Base-by-base conservation (phyloP, 2,329 filamentous ascomycete species). In the Lachnellula subtilissima region DNA sequence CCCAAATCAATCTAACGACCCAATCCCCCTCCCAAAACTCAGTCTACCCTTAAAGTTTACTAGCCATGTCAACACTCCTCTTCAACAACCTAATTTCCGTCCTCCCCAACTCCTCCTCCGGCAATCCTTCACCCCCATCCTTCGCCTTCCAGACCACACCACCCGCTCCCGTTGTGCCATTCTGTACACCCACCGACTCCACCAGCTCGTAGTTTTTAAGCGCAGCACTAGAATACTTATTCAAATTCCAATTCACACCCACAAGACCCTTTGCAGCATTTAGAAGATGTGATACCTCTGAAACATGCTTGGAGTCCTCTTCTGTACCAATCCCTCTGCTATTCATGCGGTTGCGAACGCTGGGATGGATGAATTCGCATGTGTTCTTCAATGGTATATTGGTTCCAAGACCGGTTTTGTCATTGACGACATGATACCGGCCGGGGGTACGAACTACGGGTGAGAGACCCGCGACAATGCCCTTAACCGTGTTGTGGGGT, bases 371-470 rank as follows among this genome's bases (percentile, higher is more conserved):
- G 15, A 63, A 61, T 61, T 75, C 73, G 23, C 60, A 54, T 0
- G 72, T 75, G 17, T 65, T 61, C 1, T 67, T 53, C 19, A 75
- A 58, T 5, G 67, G 67, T 50, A 68, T 60, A 4, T 56, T 60
- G 0, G 67, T 70, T 42, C 67, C 66, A 28, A 63, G 57, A 52
- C 74, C 73, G 4, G 65, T 70, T 32, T 67, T 65, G 46, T 69
- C 66, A 57, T 72, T 68, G 12, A 70, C 64, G 9, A 68, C 60
- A 37, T 70, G 59, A 40, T 70, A 71, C 14, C 66, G 55, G 0
- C 72, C 73, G 0, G 73, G 73, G 1, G 61, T 67, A 22, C 64
- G 32, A 5, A 48, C 48, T 14, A 62, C 54, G 6, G 64, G 58
- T 4, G 19, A 17, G 23, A 65, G 23, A 6, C 54, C 48, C 46